Percentiles rank a stretch among this genome's conserved stretches.
Evolutionary conservation across 164 flowering plant species (phyloP).

Genomic region (Kingdonia uniflora): DNA sequence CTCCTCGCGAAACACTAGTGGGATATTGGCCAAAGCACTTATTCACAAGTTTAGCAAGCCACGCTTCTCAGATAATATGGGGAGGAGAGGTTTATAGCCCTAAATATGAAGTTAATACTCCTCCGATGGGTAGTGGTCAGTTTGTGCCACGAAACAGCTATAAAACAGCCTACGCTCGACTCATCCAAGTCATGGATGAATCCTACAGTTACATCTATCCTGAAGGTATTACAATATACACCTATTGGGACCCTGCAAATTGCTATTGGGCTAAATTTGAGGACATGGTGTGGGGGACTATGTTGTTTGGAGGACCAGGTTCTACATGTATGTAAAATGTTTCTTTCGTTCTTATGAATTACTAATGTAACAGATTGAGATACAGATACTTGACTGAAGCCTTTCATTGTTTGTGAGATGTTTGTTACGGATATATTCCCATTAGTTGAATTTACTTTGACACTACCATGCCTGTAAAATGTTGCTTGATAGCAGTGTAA

Average conservation of each 20-base stretch:
- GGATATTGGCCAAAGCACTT: constrained; percentile 2
- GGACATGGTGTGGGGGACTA: neutral
- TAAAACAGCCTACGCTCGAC: neutral
- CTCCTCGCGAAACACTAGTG: neutral
- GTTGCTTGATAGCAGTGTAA: too few relatives aligned
- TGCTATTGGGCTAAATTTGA: neutral
- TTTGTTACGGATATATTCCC: too few relatives aligned
- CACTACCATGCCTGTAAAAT: too few relatives aligned
- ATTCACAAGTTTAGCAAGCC: constrained; percentile 3
- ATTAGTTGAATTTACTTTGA: too few relatives aligned
- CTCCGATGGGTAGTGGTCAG: neutral
- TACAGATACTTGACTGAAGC: too few relatives aligned
- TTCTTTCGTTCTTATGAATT: too few relatives aligned
- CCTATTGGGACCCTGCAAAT: neutral
- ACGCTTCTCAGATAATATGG: neutral
- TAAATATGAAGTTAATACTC: neutral
- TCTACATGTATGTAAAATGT: too few relatives aligned
- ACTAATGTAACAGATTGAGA: too few relatives aligned
- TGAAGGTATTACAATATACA: neutral
- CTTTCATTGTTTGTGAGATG: too few relatives aligned
- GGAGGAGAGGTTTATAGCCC: constrained; percentile 3
- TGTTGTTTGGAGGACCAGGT: constrained; percentile 1
- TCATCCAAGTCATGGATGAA: neutral
- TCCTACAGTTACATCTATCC: neutral
- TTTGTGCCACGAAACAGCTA: neutral